A percentile compares a stretch with the other conserved stretches of the same genome.
phyloP scores from a whole-genome alignment of 1,284 basidiomycete genomes.

The Ganoderma multipileum region DNA sequence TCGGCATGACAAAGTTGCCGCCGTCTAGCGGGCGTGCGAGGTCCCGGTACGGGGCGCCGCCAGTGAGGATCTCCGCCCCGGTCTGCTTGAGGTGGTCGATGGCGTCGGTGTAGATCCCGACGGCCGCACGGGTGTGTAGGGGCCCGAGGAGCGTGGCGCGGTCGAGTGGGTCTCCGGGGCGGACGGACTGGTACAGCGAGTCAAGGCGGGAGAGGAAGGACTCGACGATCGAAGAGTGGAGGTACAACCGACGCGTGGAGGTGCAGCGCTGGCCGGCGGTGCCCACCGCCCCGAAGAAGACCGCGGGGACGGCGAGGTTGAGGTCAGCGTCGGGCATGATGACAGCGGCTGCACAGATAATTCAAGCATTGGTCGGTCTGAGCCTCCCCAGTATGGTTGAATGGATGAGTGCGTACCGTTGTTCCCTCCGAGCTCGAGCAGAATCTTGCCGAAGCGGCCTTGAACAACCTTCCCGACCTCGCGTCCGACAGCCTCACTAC shows the following conservation, averaged over 20 bases:
- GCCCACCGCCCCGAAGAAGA: conserved; percentile 94
- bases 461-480: conserved; percentile 85
- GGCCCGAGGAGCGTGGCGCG: conserved; percentile 84
- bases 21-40: conserved; percentile 53
- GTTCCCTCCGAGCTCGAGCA: conserved; percentile 96
- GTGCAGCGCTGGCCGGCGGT: conserved; percentile 97
- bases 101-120: conserved; percentile 71
- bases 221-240: conserved; percentile 82
- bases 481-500: conserved; percentile 87
- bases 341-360: conserved; percentile 70
- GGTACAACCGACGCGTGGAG: conserved; percentile 87
- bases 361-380: background rate
- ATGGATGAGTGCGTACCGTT: conserved; percentile 62
- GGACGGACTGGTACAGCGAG: conserved; percentile 72
- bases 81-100: conserved; percentile 68
- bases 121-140: conserved; percentile 75
- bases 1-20: conserved; percentile 91
- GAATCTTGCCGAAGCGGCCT: conserved; percentile 82
- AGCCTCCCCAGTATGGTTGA: background rate
- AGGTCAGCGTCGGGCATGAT: conserved; percentile 95
- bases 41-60: conserved; percentile 61
- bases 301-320: conserved; percentile 84
- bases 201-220: conserved; percentile 80
- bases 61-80: conserved; percentile 80
- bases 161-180: conserved; percentile 85